Conservation (phyloP, 2,329 filamentous ascomycete genomes). For the Ceratocystis diversiconidia region DNA sequence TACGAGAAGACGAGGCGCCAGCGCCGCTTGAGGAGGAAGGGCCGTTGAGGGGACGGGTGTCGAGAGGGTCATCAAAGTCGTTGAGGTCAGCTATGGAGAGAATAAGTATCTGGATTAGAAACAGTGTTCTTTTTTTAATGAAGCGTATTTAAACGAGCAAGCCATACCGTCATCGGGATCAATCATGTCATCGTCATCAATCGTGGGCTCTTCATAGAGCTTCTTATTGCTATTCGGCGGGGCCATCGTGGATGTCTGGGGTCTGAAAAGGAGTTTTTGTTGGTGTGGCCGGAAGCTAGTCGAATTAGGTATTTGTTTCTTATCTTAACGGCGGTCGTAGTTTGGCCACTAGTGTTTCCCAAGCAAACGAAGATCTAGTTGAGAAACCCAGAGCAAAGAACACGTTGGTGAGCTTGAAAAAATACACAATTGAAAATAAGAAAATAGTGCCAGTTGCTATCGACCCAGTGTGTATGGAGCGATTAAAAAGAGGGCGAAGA, state of each 20-base stretch:
- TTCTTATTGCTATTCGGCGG: constrained; percentile 17
- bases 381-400: background rate
- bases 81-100: constrained; percentile 58
- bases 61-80: constrained; percentile 81
- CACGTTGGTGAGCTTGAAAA: background rate
- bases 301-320: background rate
- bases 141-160: background rate
- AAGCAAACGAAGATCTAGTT: background rate
- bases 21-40: constrained; percentile 38
- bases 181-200: constrained; percentile 57
- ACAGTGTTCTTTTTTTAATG: background rate
- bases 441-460: background rate
- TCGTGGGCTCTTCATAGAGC: constrained; percentile 28
- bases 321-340: background rate
- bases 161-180: constrained; percentile 61
- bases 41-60: constrained; percentile 62
- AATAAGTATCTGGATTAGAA: background rate
- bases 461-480: background rate
- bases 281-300: background rate
- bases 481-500: background rate
- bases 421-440: background rate
- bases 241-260: constrained; percentile 12
- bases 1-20: constrained; percentile 5
- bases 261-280: background rate
- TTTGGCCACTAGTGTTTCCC: background rate